Percentiles rank a stretch among this genome's conserved stretches.
These are phyloP conservation scores for Nitzschia putrida DNA, from an alignment of 108 stramenopile species.

Conservation along the genomic window DNA sequence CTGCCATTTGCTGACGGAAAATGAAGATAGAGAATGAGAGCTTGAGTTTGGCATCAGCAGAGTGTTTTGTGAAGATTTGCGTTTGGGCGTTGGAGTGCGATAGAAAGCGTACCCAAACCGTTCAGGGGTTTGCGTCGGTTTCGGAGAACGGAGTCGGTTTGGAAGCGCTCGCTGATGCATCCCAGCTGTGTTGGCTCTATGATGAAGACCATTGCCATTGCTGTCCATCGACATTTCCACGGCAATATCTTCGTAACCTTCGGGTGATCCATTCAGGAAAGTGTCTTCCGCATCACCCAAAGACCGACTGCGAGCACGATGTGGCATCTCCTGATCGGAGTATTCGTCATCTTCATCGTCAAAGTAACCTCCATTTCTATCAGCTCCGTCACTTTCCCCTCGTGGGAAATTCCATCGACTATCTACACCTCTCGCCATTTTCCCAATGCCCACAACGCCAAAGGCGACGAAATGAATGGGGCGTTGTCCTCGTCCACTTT, in stretches of 20 bases:
- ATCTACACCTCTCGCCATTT: background rate
- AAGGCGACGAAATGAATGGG: no score
- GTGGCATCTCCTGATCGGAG: constrained; percentile 2
- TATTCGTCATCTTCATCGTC: constrained; percentile 2
- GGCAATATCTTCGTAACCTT: constrained; percentile 3
- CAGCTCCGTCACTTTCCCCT: background rate
- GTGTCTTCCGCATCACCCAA: constrained; percentile 23
- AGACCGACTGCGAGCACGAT: constrained; percentile 9
- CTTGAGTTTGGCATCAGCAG: no score
- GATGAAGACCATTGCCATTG: constrained; percentile 10
- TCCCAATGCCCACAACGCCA: background rate
- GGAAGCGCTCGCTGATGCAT: constrained; percentile 2
- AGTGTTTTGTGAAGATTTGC: background rate
- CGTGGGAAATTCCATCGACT: background rate
- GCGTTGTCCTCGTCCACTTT: no score
- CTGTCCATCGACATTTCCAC: constrained; percentile 1
- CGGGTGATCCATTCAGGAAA: constrained; percentile 2
- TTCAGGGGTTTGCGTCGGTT: background rate
- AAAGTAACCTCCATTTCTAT: background rate
- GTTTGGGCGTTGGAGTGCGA: background rate
- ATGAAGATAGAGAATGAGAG: no score
- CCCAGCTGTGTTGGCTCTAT: background rate
- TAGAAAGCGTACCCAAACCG: constrained; percentile 5
- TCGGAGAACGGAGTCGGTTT: background rate
- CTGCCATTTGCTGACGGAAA: no score